These are phyloP conservation scores for Penicillium corylophilum DNA, from an alignment of 2,329 filamentous ascomycete species.

Conservation along the genomic window DNA sequence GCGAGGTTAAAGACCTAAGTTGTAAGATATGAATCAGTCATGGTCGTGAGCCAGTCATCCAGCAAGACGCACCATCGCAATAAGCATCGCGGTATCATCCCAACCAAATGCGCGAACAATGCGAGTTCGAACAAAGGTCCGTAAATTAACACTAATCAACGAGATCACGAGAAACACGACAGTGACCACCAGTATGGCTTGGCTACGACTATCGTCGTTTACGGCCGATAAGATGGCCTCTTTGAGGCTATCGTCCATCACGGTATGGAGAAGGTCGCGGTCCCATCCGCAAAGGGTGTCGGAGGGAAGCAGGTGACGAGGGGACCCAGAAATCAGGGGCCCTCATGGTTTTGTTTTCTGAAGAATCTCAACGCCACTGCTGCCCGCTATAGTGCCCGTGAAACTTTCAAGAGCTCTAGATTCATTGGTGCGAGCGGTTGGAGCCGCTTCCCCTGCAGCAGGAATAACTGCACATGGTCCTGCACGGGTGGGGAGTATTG, in stretches of 20 bases:
- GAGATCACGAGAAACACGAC: slow-evolving; percentile 43
- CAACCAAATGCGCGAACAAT: slow-evolving; percentile 41
- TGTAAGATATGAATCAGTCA: neutral
- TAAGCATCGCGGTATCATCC: slow-evolving; percentile 35
- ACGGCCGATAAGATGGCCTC: slow-evolving; percentile 3
- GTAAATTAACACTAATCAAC: slow-evolving; percentile 36
- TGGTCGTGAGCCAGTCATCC: neutral
- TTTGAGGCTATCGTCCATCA: slow-evolving; percentile 8
- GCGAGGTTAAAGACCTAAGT: slow-evolving; percentile 24
- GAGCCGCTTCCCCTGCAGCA: slow-evolving; percentile 1
- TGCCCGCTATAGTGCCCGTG: slow-evolving; percentile 4
- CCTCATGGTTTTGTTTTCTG: slow-evolving; percentile 15
- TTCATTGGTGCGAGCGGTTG: slow-evolving; percentile 1
- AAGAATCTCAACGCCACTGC: slow-evolving; percentile 8
- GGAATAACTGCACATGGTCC: slow-evolving; percentile 1
- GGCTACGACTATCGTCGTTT: slow-evolving; percentile 17
- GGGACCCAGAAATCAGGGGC: neutral
- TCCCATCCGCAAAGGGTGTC: slow-evolving; percentile 10
- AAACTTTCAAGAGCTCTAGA: slow-evolving; percentile 8
- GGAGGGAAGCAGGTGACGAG: neutral
- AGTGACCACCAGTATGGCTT: slow-evolving; percentile 27
- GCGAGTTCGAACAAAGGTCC: slow-evolving; percentile 42
- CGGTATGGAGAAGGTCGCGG: slow-evolving; percentile 2
- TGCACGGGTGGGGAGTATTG: slow-evolving; percentile 13
- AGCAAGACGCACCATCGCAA: slow-evolving; percentile 27